Base-by-base conservation (phyloP, 2,329 filamentous ascomycete genomes). In the Beauveria scarabaeidicola region DNA sequence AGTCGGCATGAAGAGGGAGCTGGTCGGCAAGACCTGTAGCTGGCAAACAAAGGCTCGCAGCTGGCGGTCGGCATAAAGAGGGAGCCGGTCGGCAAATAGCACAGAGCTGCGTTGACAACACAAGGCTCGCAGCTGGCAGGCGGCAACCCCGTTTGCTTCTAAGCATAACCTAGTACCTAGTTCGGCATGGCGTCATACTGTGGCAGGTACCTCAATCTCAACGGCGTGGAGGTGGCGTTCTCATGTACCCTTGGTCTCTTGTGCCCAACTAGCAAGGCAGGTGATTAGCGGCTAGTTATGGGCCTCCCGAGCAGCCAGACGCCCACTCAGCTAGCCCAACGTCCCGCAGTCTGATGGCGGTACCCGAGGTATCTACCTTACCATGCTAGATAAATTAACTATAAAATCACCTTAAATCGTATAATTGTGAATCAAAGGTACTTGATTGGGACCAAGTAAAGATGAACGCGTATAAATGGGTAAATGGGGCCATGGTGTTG, bases 271-370 rank as follows among this genome's bases (percentile, higher is more conserved):
- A n/a, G 53, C 11, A 36, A 36, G 32, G 53, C 10, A 46, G 41
- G 40, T 38, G 13, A 19, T 19, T 36, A 56, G 53, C 53, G 53
- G 53, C 43, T 56, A 46, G 13, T 56, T 56, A 56, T 56, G 53
- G 53, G 51, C 38, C 51, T 53, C 51, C 51, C 51, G 51, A 36
- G 51, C 9, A 53, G 51, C 38, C 10, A 41, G 29, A 43, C 23
- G 41, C 29, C 38, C 27, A 40, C 36, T 15, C 23, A 38, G 32
- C 32, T 40, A 52, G 50, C 32, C 19, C 40, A 52, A 21, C 36
- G 21, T 19, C 36, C 8, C 15, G n/a, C n/a, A n/a, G n/a, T n/a
- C 11, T 25, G 23, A 6, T 41, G 40, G 40, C 17, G 5, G 11
- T 36, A 13, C 11, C 11, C 11, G 29, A 32, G 10, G 29, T 32